phyloP scores from a whole-genome alignment of 2,329 filamentous ascomycete genomes.

The Sarocladiaceae sp. region DNA sequence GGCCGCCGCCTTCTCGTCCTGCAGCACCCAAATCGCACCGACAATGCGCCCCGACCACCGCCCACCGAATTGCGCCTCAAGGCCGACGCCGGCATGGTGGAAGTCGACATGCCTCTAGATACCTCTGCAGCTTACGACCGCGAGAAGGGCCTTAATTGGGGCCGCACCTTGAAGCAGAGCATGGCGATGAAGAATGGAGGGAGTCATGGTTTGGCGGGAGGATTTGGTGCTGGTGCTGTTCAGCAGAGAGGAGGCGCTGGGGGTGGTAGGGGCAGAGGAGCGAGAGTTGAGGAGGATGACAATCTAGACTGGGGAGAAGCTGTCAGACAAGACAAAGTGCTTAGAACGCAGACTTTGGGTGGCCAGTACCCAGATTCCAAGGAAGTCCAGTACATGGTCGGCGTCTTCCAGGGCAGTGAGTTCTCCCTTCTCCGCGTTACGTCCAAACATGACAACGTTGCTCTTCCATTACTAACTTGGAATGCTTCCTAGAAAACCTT shows the following conservation, averaged over 20 bases:
- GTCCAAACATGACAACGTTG: no score
- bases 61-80: constrained; percentile 80
- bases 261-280: constrained; percentile 29
- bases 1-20: constrained; percentile 72
- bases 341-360: constrained; percentile 79
- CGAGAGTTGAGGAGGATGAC: constrained; percentile 37
- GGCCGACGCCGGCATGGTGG: constrained; percentile 74
- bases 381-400: constrained; percentile 83
- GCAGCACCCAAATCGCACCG: constrained; percentile 78
- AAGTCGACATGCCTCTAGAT: constrained; percentile 85
- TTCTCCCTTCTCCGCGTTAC: constrained; percentile 15
- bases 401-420: constrained; percentile 80
- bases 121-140: constrained; percentile 68
- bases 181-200: constrained; percentile 57
- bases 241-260: constrained; percentile 31
- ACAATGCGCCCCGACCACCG: constrained; percentile 44
- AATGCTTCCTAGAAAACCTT: constrained; percentile 58
- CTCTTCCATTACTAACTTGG: background rate
- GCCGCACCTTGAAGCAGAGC: constrained; percentile 65
- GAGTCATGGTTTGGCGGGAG: constrained; percentile 66
- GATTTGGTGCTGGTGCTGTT: constrained; percentile 60
- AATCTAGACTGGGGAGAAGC: constrained; percentile 62
- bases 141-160: constrained; percentile 78
- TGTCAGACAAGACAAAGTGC: constrained; percentile 63
- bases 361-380: constrained; percentile 70